Percentiles rank a stretch among this genome's conserved stretches.
phyloP scores from a whole-genome alignment of 2,329 filamentous ascomycete species.

The Colletotrichum musicola region DNA sequence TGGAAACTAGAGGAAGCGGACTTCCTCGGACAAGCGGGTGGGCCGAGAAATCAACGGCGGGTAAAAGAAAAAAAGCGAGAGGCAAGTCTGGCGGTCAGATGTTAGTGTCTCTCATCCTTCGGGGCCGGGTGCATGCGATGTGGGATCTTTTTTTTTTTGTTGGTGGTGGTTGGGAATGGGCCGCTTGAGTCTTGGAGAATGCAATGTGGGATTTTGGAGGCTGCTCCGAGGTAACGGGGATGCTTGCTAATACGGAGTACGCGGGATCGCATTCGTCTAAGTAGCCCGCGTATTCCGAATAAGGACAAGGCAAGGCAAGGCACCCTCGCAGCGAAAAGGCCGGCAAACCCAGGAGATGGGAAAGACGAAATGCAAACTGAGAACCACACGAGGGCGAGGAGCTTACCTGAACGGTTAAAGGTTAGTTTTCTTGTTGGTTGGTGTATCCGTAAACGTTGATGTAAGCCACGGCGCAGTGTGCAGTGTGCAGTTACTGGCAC shows the following conservation, averaged over 20 bases:
- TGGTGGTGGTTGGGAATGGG: constrained; percentile 33
- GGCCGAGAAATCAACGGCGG: too few relatives aligned
- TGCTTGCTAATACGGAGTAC: constrained; percentile 20
- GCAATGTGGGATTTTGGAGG: background rate
- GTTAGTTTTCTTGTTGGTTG: too few relatives aligned
- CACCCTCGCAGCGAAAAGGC: background rate
- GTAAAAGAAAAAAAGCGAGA: background rate
- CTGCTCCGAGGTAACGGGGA: background rate
- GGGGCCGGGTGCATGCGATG: background rate
- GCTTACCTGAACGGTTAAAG: background rate
- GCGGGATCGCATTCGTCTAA: constrained; percentile 28
- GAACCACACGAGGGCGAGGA: background rate
- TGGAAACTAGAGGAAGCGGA: constrained; percentile 20
- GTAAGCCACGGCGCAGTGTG: background rate
- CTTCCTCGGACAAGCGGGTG: constrained; percentile 5
- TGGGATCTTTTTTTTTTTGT: constrained; percentile 5
- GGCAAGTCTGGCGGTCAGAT: constrained; percentile 4
- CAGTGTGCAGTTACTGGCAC: background rate
- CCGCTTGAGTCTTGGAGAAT: background rate
- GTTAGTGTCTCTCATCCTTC: constrained; percentile 4
- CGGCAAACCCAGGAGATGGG: background rate
- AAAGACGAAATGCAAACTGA: background rate
- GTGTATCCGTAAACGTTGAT: background rate
- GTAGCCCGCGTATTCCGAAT: constrained; percentile 29
- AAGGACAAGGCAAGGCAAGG: constrained; percentile 8